Evolutionary conservation across 305 asterid genomes (phyloP), one percentile per base, ranked within the genome.

Genomic region (Andrographis paniculata): DNA sequence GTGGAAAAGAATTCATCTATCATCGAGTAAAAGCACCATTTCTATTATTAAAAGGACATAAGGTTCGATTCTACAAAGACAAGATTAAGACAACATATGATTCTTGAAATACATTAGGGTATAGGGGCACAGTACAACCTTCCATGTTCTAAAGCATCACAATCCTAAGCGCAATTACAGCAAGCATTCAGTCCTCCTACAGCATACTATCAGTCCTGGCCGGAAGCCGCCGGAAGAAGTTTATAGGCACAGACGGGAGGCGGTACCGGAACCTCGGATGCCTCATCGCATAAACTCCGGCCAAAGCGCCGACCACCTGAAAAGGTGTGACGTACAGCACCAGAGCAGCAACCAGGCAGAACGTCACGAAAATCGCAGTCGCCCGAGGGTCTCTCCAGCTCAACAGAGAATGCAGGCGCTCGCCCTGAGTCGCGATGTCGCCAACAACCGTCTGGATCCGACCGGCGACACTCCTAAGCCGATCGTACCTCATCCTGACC

Each of bases 401-500:
- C 28, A 79, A 35, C 66, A 78, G 64, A 0, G 80, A 66, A 23
- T 74, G 87, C 1, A 72, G 38, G 0, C 87, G 66, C 14, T 76
- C 89, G 0, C 84, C 84, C 53, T 79, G 84, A 0, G 79, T 73
- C 3, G 89, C 84, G 0, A 79, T 39, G 13, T 79, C 89, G 0
- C 88, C 84, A 5, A 75, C 81, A 0, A 84, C 87, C 0, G 84
- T 84, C 72, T 84, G 95, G 1, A 85, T 76, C 45, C 95, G 62
- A 23, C 95, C 93, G 0, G 93, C 93, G 45, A 85, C 91, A 17
- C 87, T 78, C 69, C 87, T 74, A 50, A 85, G 69, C 6, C 93
- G 64, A 39, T 85, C 95, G 48, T 85, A 85, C 77, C 93, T 81
- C 84, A 81, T 76, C 18, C 95, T 60, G n/a, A 85, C 80, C 58